phyloP scores from a whole-genome alignment of 805 yeast genomes.

The Lipomyces chichibuensis region DNA sequence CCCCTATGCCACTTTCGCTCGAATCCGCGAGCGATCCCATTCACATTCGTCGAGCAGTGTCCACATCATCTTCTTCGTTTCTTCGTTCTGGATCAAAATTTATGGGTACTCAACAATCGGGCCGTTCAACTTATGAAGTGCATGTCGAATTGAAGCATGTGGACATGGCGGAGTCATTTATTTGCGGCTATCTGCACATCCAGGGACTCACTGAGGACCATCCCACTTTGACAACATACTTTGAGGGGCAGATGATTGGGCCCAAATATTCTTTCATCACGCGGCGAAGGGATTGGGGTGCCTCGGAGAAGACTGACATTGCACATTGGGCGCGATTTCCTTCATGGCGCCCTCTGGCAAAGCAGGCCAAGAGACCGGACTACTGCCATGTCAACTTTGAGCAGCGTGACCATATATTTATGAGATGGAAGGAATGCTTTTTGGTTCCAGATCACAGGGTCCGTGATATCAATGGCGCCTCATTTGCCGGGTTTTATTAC shows the following conservation, averaged over 20 bases:
- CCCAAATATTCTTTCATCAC: slow-evolving; percentile 62
- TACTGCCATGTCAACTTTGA: slow-evolving; percentile 42
- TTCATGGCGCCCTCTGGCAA: slow-evolving; percentile 47
- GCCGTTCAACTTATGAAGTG: slow-evolving; percentile 65
- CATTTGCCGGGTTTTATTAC: slow-evolving; percentile 91
- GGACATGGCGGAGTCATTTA: slow-evolving; percentile 57
- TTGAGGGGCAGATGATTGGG: slow-evolving; percentile 71
- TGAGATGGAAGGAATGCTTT: slow-evolving; percentile 95
- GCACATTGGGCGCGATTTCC: slow-evolving; percentile 69
- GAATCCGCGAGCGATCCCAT: slow-evolving; percentile 19
- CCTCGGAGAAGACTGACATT: slow-evolving; percentile 61
- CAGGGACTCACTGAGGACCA: slow-evolving; percentile 62
- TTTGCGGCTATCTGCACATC: slow-evolving; percentile 67
- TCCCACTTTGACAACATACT: slow-evolving; percentile 70
- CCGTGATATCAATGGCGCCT: slow-evolving; percentile 68
- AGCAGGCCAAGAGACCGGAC: slow-evolving; percentile 39
- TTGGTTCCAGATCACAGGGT: slow-evolving; percentile 75
- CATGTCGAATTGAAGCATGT: slow-evolving; percentile 69
- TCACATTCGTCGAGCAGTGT: slow-evolving; percentile 17
- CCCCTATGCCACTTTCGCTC: slow-evolving; percentile 27
- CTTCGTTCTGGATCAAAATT: slow-evolving; percentile 66
- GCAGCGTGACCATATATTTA: slow-evolving; percentile 61
- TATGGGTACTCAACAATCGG: slow-evolving; percentile 72
- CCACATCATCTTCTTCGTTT: slow-evolving; percentile 46
- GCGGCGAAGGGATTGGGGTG: slow-evolving; percentile 61